A percentile compares a stretch with the other conserved stretches of the same genome.
Evolutionary conservation across 83 land plant genomes (phyloP).

Genomic region (Picea abies): DNA sequence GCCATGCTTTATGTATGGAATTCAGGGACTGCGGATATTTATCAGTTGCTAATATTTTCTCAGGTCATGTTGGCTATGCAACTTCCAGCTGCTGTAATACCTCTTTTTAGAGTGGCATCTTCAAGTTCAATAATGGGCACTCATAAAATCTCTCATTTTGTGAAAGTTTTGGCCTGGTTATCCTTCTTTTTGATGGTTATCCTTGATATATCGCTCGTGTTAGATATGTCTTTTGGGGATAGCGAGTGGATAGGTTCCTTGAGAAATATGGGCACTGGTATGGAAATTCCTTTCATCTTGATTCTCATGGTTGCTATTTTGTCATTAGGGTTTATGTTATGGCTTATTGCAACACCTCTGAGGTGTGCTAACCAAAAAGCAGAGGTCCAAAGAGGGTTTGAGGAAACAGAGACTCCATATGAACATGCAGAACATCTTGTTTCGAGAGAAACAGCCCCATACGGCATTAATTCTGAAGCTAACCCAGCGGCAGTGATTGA

Average conservation of each 20-base stretch:
- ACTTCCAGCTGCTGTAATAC: constrained; percentile 87
- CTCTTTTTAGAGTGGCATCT: constrained; percentile 79
- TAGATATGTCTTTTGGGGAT: constrained; percentile 74
- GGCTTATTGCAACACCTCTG: constrained; percentile 73
- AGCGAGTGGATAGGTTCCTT: constrained; percentile 64
- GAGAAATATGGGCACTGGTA: constrained; percentile 42
- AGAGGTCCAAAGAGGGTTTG: constrained; percentile 28
- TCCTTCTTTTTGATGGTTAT: constrained; percentile 52
- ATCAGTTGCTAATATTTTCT: constrained; percentile 70
- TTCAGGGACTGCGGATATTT: constrained; percentile 80
- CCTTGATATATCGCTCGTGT: constrained; percentile 60
- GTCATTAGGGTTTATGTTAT: constrained; percentile 62
- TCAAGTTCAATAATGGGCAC: constrained; percentile 79
- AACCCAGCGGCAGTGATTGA: neutral
- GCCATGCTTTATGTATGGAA: constrained; percentile 65
- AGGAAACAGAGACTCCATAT: constrained; percentile 9
- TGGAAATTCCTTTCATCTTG: constrained; percentile 32
- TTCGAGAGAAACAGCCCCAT: neutral
- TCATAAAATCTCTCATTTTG: constrained; percentile 42
- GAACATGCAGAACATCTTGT: constrained; percentile 3
- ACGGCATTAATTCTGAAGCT: neutral
- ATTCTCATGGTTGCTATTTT: constrained; percentile 44
- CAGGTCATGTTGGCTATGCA: constrained; percentile 82
- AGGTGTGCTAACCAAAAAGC: constrained; percentile 49
- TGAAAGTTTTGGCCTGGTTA: constrained; percentile 60